These are phyloP conservation scores for Psilocybe mexicana DNA, from an alignment of 1,284 basidiomycete species.

Conservation along the genomic window DNA sequence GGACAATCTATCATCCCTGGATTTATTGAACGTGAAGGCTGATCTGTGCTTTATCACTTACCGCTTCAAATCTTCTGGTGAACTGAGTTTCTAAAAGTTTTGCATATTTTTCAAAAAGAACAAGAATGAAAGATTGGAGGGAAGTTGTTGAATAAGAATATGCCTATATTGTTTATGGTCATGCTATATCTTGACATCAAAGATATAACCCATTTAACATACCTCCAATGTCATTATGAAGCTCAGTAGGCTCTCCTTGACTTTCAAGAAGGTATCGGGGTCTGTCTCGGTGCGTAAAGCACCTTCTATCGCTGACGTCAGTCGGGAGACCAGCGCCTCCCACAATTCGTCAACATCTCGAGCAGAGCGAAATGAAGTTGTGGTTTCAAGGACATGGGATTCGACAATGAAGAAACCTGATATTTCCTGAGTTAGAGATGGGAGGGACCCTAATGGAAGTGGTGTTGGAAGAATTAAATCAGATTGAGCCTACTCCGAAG, in stretches of 20 bases:
- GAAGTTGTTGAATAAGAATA: constrained; percentile 85
- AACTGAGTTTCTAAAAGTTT: constrained; percentile 84
- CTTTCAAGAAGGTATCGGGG: constrained; percentile 80
- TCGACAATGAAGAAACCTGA: constrained; percentile 99
- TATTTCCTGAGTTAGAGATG: constrained; percentile 84
- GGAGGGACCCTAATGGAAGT: constrained; percentile 57
- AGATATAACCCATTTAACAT: constrained; percentile 16
- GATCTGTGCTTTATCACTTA: constrained; percentile 33
- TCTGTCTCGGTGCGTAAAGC: constrained; percentile 79
- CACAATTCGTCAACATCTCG: constrained; percentile 95
- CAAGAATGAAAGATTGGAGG: constrained; percentile 83
- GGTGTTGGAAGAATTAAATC: constrained; percentile 87
- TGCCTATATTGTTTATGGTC: constrained; percentile 47
- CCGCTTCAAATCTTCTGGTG: constrained; percentile 78
- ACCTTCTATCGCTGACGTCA: constrained; percentile 76
- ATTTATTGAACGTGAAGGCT: background rate
- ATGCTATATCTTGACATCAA: constrained; percentile 14
- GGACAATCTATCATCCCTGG: constrained; percentile 63
- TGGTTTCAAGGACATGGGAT: constrained; percentile 88
- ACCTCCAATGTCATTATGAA: constrained; percentile 97
- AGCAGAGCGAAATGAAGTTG: constrained; percentile 83
- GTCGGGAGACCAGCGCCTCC: constrained; percentile 83
- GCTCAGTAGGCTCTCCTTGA: constrained; percentile 82
- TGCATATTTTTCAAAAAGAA: constrained; percentile 91
- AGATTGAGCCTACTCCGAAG: constrained; percentile 79